phyloP scores from a whole-genome alignment of 495 filamentous ascomycete species.

The Evernia prunastri region DNA sequence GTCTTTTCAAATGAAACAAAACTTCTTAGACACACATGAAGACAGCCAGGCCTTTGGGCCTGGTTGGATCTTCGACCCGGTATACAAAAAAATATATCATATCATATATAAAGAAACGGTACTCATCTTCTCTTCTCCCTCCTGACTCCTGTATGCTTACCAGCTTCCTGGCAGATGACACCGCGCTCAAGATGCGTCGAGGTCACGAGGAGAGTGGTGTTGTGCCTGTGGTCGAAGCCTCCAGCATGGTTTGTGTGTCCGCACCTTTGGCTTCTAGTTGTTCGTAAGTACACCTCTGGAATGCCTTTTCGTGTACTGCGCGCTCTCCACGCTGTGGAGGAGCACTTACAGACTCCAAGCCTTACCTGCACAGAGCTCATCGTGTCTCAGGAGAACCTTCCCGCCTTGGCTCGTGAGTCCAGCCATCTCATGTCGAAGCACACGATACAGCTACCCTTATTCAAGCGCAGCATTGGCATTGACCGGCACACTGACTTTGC shows the following conservation, averaged over 20 bases:
- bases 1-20: neutral
- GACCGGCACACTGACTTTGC: neutral
- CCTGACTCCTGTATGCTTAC: neutral
- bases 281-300: neutral
- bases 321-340: neutral
- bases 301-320: neutral
- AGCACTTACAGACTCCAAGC: neutral
- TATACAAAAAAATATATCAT: neutral
- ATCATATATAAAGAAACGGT: too few relatives aligned
- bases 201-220: neutral
- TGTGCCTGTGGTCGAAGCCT: neutral
- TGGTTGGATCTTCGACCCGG: neutral
- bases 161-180: neutral
- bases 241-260: neutral
- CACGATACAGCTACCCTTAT: neutral
- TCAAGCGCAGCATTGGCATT: neutral
- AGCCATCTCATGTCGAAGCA: neutral
- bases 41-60: neutral
- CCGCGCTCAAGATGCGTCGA: neutral
- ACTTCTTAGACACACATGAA: neutral
- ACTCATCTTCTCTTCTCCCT: neutral
- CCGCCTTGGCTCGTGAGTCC: neutral
- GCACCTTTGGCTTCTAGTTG: neutral
- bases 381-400: neutral
- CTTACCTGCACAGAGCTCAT: neutral